A percentile compares a stretch with the other conserved stretches of the same genome.
phyloP scores from a whole-genome alignment of 352 stramenopile genomes.

The Globisporangium alternatum region DNA sequence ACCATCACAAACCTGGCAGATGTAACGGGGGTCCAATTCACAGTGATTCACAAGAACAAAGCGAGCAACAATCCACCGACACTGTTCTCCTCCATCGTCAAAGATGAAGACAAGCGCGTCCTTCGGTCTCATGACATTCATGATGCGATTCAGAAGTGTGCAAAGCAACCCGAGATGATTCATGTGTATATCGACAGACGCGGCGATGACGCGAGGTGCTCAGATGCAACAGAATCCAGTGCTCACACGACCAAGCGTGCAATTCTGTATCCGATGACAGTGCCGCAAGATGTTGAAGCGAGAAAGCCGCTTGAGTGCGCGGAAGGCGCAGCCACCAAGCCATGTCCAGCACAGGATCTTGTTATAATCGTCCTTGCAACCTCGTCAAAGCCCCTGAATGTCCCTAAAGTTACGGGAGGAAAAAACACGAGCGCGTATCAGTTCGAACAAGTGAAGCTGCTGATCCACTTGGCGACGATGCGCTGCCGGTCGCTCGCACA shows the following conservation, averaged over 20 bases:
- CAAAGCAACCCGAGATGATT: slow-evolving; percentile 1
- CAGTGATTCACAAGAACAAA: neutral
- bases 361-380: neutral
- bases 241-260: neutral
- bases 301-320: neutral
- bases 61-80: neutral
- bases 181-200: neutral
- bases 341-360: neutral
- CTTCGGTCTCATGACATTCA: slow-evolving; percentile 4
- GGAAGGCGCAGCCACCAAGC: neutral
- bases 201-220: neutral
- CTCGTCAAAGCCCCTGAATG: neutral
- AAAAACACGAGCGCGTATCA: neutral
- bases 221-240: neutral
- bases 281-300: neutral
- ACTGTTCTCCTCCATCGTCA: slow-evolving; percentile 7
- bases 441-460: slow-evolving; percentile 2
- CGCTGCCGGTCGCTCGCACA: slow-evolving; percentile 8
- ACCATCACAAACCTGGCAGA: slow-evolving; percentile 1
- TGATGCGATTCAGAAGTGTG: slow-evolving; percentile 6
- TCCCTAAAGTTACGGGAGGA: neutral
- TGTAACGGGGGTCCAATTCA: slow-evolving; percentile 4
- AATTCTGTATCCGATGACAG: neutral
- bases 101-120: neutral
- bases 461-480: slow-evolving; percentile 2